Evolutionary conservation across 306 rosid genomes (phyloP).

Genomic region (Canavalia gladiata): DNA sequence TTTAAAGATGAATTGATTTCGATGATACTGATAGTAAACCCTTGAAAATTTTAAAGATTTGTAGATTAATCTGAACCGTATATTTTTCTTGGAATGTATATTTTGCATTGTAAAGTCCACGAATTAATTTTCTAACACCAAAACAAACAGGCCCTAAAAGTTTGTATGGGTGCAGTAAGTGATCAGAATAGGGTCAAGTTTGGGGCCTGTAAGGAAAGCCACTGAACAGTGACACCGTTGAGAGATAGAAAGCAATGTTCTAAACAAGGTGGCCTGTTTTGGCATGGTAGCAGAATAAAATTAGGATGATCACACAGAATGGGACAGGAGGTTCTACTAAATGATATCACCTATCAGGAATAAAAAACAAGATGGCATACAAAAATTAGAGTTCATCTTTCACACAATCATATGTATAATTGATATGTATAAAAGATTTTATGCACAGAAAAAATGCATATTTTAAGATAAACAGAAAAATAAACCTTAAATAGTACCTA

Average conservation of each 20-base stretch:
- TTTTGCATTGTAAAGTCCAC: no score
- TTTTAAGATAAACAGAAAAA: conserved; percentile 13
- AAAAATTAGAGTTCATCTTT: conserved; percentile 17
- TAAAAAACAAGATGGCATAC: conserved; percentile 8
- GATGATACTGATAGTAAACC: no score
- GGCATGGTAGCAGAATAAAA: conserved; percentile 1
- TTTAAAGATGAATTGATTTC: no score
- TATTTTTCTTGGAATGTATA: no score
- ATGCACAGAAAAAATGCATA: conserved; percentile 10
- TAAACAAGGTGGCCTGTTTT: background rate
- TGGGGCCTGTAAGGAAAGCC: background rate
- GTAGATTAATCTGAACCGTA: no score
- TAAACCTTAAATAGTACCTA: conserved; percentile 63
- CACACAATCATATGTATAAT: background rate
- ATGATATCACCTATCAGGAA: background rate
- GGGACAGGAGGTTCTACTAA: conserved; percentile 23
- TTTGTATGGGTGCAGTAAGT: background rate
- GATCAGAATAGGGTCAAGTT: conserved; percentile 5
- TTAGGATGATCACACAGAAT: conserved; percentile 23
- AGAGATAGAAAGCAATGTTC: conserved; percentile 3
- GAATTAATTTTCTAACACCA: no score
- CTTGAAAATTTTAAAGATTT: no score
- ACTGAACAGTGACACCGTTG: background rate
- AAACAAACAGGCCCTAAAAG: no score
- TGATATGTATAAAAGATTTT: background rate